A percentile compares a stretch with the other conserved stretches of the same genome.
phyloP scores from a whole-genome alignment of 345 rosid species.

The Draba incana region DNA sequence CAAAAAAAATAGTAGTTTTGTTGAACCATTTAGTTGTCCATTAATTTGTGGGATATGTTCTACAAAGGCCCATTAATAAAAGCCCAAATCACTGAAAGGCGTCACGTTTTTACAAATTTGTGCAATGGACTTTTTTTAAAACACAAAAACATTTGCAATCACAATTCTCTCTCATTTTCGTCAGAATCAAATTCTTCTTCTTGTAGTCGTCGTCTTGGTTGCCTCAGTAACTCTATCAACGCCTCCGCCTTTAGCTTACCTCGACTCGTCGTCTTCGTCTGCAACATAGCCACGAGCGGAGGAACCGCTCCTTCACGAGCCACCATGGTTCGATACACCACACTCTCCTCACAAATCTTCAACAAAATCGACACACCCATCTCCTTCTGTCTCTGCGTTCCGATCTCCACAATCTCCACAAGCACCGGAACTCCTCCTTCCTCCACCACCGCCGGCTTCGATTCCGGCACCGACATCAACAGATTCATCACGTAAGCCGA shows the following conservation, averaged over 20 bases:
- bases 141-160: no score
- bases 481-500: slow-evolving; percentile 71
- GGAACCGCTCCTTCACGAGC: slow-evolving; percentile 96
- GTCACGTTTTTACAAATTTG: no score
- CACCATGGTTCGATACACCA: slow-evolving; percentile 68
- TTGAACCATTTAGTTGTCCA: no score
- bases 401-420: slow-evolving; percentile 86
- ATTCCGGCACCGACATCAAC: slow-evolving; percentile 62
- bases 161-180: no score
- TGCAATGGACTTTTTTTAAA: no score
- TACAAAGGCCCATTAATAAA: slow-evolving; percentile 26
- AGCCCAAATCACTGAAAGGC: slow-evolving; percentile 13
- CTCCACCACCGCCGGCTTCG: slow-evolving; percentile 68
- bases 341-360: slow-evolving; percentile 72
- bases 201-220: slow-evolving; percentile 53
- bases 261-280: slow-evolving; percentile 67
- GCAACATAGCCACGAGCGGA: slow-evolving; percentile 77
- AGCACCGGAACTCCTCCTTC: slow-evolving; percentile 96
- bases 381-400: slow-evolving; percentile 89
- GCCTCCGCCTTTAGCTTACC: slow-evolving; percentile 87
- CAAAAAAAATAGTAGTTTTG: no score
- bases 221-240: slow-evolving; percentile 77
- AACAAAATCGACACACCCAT: slow-evolving; percentile 66
- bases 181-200: no score
- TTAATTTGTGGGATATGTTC: neutral